Evolutionary conservation across 768 basidiomycete species (phyloP).

Genomic region (Kwoniella mangroviensis): DNA sequence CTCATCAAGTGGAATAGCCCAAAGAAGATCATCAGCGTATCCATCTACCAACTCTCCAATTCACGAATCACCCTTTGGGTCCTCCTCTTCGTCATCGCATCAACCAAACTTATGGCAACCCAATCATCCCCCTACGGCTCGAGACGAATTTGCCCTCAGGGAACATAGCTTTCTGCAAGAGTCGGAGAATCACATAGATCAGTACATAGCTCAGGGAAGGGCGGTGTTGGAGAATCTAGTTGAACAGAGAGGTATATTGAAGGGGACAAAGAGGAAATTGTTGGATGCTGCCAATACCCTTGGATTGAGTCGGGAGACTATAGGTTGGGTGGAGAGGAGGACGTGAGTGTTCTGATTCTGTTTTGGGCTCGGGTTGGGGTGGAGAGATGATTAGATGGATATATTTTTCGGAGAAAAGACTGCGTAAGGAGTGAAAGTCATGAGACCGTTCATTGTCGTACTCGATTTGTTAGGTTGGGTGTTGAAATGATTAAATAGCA

Average conservation of each 20-base stretch:
- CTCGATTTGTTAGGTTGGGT: no score
- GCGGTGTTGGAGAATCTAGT: constrained; percentile 89
- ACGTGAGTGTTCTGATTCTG: constrained; percentile 65
- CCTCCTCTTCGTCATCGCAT: constrained; percentile 31
- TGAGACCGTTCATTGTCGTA: no score
- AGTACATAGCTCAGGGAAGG: constrained; percentile 87
- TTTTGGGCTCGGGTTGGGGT: background rate
- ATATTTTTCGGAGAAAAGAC: no score
- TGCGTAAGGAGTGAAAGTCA: no score
- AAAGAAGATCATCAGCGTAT: constrained; percentile 35
- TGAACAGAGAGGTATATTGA: constrained; percentile 89
- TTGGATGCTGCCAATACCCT: constrained; percentile 91
- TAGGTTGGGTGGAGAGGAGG: constrained; percentile 94
- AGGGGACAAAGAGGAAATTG: constrained; percentile 82
- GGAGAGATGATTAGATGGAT: background rate
- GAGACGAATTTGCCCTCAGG: constrained; percentile 78
- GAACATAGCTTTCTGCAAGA: constrained; percentile 89
- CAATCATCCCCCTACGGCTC: constrained; percentile 63
- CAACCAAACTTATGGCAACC: constrained; percentile 60
- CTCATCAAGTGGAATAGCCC: constrained; percentile 32
- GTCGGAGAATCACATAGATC: constrained; percentile 80
- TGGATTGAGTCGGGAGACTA: constrained; percentile 89
- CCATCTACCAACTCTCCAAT: constrained; percentile 59
- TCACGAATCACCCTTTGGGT: constrained; percentile 85
- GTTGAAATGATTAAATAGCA: no score